Conservation (phyloP, 2,329 filamentous ascomycete species). For the Coniochaeta ligniaria region DNA sequence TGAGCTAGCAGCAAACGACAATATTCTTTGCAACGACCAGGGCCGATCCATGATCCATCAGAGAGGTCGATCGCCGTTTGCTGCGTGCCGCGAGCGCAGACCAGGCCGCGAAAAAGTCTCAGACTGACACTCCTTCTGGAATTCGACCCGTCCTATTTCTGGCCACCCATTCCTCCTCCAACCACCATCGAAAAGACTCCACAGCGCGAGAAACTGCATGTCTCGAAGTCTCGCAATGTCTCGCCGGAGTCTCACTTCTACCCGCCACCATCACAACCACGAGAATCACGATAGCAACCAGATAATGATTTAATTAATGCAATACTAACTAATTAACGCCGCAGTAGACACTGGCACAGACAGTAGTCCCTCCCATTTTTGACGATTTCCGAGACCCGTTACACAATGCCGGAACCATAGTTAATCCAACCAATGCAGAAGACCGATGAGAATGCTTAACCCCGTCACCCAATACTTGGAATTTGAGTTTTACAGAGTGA, state of each 20-base stretch:
- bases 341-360: neutral
- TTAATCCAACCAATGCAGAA: neutral
- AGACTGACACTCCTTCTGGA: neutral
- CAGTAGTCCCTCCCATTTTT: neutral
- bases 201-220: neutral
- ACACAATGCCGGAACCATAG: neutral
- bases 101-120: neutral
- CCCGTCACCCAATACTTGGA: neutral
- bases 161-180: neutral
- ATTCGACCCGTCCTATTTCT: neutral
- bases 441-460: neutral
- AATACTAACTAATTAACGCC: neutral
- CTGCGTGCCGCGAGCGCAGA: neutral
- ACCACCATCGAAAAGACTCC: neutral
- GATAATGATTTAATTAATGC: neutral
- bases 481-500: constrained; percentile 13
- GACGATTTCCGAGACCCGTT: neutral
- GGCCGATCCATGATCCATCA: neutral
- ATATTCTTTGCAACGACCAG: neutral
- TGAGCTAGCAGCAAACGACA: too few species aligned
- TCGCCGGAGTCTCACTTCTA: neutral
- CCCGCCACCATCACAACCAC: neutral
- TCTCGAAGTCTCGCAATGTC: neutral
- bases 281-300: neutral
- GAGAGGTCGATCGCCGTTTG: too few species aligned